Base-by-base conservation (phyloP, 192 early-diverging fungal species). In the Mortierella alpina region DNA sequence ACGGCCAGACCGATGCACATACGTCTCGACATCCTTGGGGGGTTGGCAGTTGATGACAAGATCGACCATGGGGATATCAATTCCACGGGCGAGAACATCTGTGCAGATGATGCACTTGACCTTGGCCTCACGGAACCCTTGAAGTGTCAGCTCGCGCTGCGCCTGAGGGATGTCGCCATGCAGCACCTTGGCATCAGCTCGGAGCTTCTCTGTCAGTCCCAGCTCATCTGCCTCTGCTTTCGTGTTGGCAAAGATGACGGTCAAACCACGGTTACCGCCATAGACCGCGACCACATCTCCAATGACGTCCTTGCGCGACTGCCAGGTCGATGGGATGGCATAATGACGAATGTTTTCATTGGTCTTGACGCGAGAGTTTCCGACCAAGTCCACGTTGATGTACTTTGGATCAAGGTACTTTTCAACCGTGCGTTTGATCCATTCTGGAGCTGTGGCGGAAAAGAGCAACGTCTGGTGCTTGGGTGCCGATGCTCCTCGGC, bases 11-110 rank as follows among this genome's bases (percentile, higher is more conserved):
- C 97, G 92, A 86, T 99, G 97, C 51, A 99, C 95, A 75, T 98
- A 99, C 23, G 92, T 90, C 73, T 99, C 96, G 22, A 96, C 88
- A 79, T 99, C 96, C 79, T 90, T 89, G 68, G 96, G 96, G 52
- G 96, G 96, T 72, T 98, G 95, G 72, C 92, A 92, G 88, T 99
- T 98, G 89, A 99, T 95, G 47, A 99, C 97, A 46, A 99, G 86
- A 88, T 98, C 97, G 48, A 98, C 95, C 86, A 96, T 93, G 39
- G 95, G 95, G 70, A 99, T 97, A 87, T 98, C 96, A 58, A 98
- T 88, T 68, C 97, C 97, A 82, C 97, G 93, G 14, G 96, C 96
- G 18, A 93, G 90, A 11, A 98, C 97, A 84, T 98, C 97, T 15
- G 97, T 98, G 78, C 95, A 93, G 54, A 99, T 92, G 63, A 98